Evolutionary conservation across 2,329 filamentous ascomycete genomes (phyloP).

Genomic region (Endothia cerciana): DNA sequence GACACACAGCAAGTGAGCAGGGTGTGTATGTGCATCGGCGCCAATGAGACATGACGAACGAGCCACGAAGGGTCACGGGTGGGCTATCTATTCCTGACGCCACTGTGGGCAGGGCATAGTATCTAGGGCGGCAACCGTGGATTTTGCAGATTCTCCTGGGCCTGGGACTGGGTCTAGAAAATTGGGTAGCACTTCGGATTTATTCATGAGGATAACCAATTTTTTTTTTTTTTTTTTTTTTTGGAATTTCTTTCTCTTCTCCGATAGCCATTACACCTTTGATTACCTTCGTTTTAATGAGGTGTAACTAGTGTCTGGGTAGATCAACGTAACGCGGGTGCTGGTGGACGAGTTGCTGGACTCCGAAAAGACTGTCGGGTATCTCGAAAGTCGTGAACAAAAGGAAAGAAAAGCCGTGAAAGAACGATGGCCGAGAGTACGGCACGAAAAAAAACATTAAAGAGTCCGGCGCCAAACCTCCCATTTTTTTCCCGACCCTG

Average conservation of each 20-base stretch:
- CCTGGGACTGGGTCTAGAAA: background rate
- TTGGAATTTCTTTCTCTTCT: background rate
- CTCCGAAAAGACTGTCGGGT: conserved; percentile 15
- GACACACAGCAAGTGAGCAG: background rate
- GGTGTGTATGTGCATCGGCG: background rate
- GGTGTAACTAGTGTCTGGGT: background rate
- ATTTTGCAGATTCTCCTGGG: background rate
- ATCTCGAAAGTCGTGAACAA: conserved; percentile 4
- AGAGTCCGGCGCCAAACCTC: background rate
- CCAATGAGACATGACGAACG: background rate
- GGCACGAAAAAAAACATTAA: background rate
- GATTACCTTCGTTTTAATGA: background rate
- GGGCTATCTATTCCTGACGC: background rate
- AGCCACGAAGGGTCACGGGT: too few species aligned
- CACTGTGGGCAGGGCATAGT: background rate
- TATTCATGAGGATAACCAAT: background rate
- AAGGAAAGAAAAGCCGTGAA: conserved; percentile 1
- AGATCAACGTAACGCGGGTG: background rate
- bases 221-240: background rate
- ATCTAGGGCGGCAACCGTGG: background rate
- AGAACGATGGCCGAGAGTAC: background rate
- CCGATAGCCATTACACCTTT: background rate
- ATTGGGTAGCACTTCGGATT: background rate
- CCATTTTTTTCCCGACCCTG: background rate
- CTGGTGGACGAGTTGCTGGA: background rate